Base-by-base conservation (phyloP, 805 yeast species). In the Ascoidea rubescens region DNA sequence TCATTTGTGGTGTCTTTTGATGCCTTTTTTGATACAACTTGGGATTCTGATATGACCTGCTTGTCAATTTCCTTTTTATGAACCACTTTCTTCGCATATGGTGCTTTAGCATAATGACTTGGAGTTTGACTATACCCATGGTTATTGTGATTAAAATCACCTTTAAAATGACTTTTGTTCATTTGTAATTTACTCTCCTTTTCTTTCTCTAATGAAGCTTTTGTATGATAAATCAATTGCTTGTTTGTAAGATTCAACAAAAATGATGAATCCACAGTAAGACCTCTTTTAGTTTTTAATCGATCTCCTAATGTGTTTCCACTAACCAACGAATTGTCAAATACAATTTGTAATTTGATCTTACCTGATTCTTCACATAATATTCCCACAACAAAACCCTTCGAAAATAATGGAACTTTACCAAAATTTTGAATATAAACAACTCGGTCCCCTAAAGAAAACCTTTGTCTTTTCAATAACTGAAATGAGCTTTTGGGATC, bases 371-470 rank as follows among this genome's bases (percentile, higher is more conserved):
- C 87, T 46, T 79, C 71, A 4, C 77, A 67, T 30, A 67, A 68
- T 52, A 76, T 71, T 6, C 85, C 83, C 50, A 87, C 84, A 52
- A 93, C 95, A 0, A 96, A 89, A 64, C 99, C 99, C 61, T 84
- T 84, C 31, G 87, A 75, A 62, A 84, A 88, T 53, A 82, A 67
- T 31, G 96, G 96, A 14, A 90, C 96, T 62, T 87, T 88, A 50
- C 98, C 98, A 30, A 86, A 80, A 59, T 82, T 86, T 59, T 84
- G 84, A 28, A 88, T 85, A 58, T 87, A 89, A 30, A 86, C 76
- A 33, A 93, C 87, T 55, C 99, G 78, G 62, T 93, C 97, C 60
- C 99, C 99, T 28, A 93, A 72, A 32, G 77, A 74, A 63, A 93
- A 93, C 48, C 73, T 68, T 69, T 93, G 99, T 46, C 75, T 73